Base-by-base conservation (phyloP, 805 yeast species). In the Candida awuae region DNA sequence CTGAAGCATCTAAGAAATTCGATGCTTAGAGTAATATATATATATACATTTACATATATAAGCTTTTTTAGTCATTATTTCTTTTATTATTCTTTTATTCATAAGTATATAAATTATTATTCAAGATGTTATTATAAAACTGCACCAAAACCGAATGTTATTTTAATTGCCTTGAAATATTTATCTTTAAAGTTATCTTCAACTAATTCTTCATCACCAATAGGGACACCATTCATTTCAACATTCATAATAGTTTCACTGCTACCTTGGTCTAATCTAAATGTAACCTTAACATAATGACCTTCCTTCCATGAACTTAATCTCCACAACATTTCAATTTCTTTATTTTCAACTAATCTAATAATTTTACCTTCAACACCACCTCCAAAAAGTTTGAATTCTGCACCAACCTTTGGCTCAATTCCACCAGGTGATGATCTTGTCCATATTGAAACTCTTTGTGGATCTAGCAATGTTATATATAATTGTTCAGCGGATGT, bases 131-230 rank as follows among this genome's bases (percentile, higher is more conserved):
- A n/a, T 46, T 65, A 85, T 50, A 86, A 66, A 12, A 86, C 94
- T n/a, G 92, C 84, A 14, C 97, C 97, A 59, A 84, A 88, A 1
- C 98, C 98, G 61, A 92, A 92, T 0, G 96, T 82, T 31, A 85
- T 57, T 65, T 87, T 92, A 55, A 92, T 90, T 6, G 95, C 75
- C 62, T 81, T 80, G 37, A 92, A 78, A 58, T 92, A 92, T 62
- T 87, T 84, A 45, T 84, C 86, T 52, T 86, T 85, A 55, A 92
- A 90, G 61, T 90, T 92, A 29, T 69, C 73, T 54, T 78, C 75
- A 29, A 84, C 95, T 52, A 81, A 63, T 52, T 94, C 92, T 55
- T 92, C 97, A 58, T 92, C 94, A 12, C 97, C 99, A 29, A 90
- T 70, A 14, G 99, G 99, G 35, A 92, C 81, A 13, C 97, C 97